phyloP scores from a whole-genome alignment of 768 basidiomycete genomes.

The Mycena belliarum region DNA sequence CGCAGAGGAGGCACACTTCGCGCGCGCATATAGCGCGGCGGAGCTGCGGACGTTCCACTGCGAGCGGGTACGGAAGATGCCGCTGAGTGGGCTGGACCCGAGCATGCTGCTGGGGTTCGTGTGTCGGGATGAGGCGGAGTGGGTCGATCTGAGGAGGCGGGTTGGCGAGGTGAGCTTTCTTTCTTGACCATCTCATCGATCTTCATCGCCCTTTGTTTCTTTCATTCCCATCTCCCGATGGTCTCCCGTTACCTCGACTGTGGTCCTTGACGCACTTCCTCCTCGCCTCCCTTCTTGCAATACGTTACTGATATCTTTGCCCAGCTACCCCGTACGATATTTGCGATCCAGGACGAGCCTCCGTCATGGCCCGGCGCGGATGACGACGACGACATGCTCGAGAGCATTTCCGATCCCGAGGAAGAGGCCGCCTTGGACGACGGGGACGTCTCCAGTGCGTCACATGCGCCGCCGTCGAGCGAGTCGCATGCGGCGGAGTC shows the following conservation, averaged over 20 bases:
- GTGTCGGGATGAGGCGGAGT: slow-evolving; percentile 79
- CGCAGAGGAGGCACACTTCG: slow-evolving; percentile 60
- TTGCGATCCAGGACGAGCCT: slow-evolving; percentile 13
- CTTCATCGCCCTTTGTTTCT: not conserved
- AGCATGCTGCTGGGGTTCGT: slow-evolving; percentile 96
- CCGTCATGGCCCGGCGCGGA: slow-evolving; percentile 35
- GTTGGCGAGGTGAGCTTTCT: slow-evolving; percentile 63
- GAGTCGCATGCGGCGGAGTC: slow-evolving; percentile 6
- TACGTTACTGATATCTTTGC: not conserved
- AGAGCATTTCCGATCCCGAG: slow-evolving; percentile 81
- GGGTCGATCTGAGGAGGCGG: slow-evolving; percentile 79
- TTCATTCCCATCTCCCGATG: not conserved
- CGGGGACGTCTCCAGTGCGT: slow-evolving; percentile 16
- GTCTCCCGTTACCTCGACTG: not conserved
- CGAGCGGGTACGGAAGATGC: slow-evolving; percentile 93
- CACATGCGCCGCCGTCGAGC: slow-evolving; percentile 5
- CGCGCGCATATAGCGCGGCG: slow-evolving; percentile 64
- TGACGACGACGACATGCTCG: slow-evolving; percentile 73
- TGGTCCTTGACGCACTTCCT: not conserved
- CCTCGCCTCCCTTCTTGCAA: not conserved
- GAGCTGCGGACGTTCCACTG: slow-evolving; percentile 93
- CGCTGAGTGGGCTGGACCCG: slow-evolving; percentile 82
- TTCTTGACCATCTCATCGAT: not conserved
- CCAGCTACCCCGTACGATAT: not conserved
- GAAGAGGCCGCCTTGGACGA: slow-evolving; percentile 21